Base-by-base conservation (phyloP, 2,329 filamentous ascomycete species). In the Ascosphaera acerosa region DNA sequence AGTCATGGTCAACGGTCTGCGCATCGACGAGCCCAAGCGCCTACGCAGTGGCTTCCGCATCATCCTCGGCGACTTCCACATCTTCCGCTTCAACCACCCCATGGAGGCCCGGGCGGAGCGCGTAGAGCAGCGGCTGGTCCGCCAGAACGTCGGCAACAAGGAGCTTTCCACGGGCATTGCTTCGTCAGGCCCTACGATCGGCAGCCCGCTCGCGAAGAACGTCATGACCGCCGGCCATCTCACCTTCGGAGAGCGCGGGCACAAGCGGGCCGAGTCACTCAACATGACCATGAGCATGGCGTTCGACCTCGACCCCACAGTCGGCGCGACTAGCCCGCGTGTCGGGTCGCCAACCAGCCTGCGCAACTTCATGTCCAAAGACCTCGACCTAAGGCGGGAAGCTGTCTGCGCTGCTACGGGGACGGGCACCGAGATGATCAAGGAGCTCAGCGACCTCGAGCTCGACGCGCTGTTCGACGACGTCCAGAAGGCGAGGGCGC, bases 41-140 rank as follows among this genome's bases (percentile, higher is more conserved):
- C 60, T 97, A 27, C 74, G 82, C 45, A 92, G 82, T 43, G 87
- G 87, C 4, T 91, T 82, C 48, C 75, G 87, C 37, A 76, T 97
- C 33, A 97, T 97, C 38, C 61, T 97, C 6, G 87, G 87, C 25
- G 87, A 97, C 51, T 97, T 97, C 43, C 87, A 97, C 50, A 97
- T 97, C 37, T 41, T 97, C 55, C 66, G 87, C 34, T 97, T 97
- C 59, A 97, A 94, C 44, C 82, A 97, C 47, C 87, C 87, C 1
- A 75, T 91, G 60, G 87, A 97, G 54, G 87, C 87, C 18, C 71
- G 78, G 35, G 84, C 82, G 3, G 87, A 97, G 53, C 62, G 87
- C 33, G 82, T 80, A 9, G 80, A 91, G 38, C 70, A 80, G 45
- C 91, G 78, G 45, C 58, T 90, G 14, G 59, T 97, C 34, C 73